A percentile compares a stretch with the other conserved stretches of the same genome.
Conservation (phyloP, 2,329 filamentous ascomycete genomes). For the Colletotrichum caudatum region DNA sequence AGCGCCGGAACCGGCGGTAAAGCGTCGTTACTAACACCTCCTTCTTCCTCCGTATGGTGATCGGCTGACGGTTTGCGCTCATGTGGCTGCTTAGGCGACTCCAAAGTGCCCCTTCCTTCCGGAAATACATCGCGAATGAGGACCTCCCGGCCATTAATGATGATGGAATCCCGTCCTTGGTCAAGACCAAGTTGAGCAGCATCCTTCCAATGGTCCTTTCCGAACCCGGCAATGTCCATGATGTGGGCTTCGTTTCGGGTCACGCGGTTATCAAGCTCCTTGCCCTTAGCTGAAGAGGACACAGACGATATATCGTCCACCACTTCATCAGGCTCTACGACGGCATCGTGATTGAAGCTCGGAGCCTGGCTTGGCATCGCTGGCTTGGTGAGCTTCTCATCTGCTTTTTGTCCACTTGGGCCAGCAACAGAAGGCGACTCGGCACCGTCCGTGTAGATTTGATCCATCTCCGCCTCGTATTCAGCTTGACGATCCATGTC, state of each 20-base stretch:
- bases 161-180: slow-evolving; percentile 76
- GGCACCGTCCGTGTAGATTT: slow-evolving; percentile 68
- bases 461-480: slow-evolving; percentile 71
- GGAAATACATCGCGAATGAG: slow-evolving; percentile 72
- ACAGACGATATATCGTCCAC: slow-evolving; percentile 52
- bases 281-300: slow-evolving; percentile 49
- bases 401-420: slow-evolving; percentile 27
- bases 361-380: slow-evolving; percentile 32
- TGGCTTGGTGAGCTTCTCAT: slow-evolving; percentile 12
- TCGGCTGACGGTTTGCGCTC: slow-evolving; percentile 47
- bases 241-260: slow-evolving; percentile 72
- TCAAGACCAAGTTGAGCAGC: slow-evolving; percentile 71
- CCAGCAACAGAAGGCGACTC: slow-evolving; percentile 43
- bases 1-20: slow-evolving; percentile 71
- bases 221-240: slow-evolving; percentile 83
- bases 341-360: slow-evolving; percentile 83
- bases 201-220: slow-evolving; percentile 79
- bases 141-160: slow-evolving; percentile 78
- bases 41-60: slow-evolving; percentile 42
- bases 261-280: slow-evolving; percentile 54
- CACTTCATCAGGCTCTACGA: slow-evolving; percentile 61
- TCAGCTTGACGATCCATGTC: slow-evolving; percentile 70
- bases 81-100: slow-evolving; percentile 61
- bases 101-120: slow-evolving; percentile 72
- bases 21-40: slow-evolving; percentile 55